phyloP scores from a whole-genome alignment of 768 basidiomycete species.

The Leccinum barrowsii region DNA sequence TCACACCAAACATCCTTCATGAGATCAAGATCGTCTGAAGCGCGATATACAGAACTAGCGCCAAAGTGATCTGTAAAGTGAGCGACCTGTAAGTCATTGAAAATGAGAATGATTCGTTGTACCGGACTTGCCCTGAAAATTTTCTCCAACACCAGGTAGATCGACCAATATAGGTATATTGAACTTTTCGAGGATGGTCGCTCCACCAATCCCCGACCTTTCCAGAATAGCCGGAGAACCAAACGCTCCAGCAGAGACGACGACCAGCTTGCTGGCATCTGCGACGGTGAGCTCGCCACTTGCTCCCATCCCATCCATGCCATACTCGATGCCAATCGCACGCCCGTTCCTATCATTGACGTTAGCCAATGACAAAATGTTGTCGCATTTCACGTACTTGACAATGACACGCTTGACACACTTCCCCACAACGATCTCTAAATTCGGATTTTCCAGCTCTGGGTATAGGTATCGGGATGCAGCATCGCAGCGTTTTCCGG shows the following conservation, averaged over 20 bases:
- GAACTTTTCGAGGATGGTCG: constrained; percentile 36
- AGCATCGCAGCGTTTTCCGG: constrained; percentile 28
- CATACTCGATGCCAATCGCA: constrained; percentile 35
- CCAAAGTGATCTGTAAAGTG: no score
- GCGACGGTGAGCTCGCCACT: constrained; percentile 15
- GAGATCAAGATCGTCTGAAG: no score
- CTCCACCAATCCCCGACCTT: constrained; percentile 33
- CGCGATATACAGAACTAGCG: no score
- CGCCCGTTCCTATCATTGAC: constrained; percentile 25
- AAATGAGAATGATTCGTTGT: no score
- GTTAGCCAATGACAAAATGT: not conserved
- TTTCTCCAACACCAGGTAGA: not conserved
- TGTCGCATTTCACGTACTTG: not conserved
- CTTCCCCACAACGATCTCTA: constrained; percentile 29
- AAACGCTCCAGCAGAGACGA: constrained; percentile 50
- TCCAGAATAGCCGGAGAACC: constrained; percentile 56
- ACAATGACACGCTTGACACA: constrained; percentile 5
- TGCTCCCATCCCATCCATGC: constrained; percentile 1
- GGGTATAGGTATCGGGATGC: constrained; percentile 33
- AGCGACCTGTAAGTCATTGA: no score
- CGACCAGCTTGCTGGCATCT: constrained; percentile 36
- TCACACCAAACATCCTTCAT: no score
- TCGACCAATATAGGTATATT: constrained; percentile 37
- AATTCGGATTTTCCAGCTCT: constrained; percentile 23
- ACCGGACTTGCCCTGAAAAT: constrained; percentile 36